Percentiles rank a stretch among this genome's conserved stretches.
These are phyloP conservation scores for Cytospora schulzeri DNA, from an alignment of 2,329 filamentous ascomycete species.

Conservation along the genomic window DNA sequence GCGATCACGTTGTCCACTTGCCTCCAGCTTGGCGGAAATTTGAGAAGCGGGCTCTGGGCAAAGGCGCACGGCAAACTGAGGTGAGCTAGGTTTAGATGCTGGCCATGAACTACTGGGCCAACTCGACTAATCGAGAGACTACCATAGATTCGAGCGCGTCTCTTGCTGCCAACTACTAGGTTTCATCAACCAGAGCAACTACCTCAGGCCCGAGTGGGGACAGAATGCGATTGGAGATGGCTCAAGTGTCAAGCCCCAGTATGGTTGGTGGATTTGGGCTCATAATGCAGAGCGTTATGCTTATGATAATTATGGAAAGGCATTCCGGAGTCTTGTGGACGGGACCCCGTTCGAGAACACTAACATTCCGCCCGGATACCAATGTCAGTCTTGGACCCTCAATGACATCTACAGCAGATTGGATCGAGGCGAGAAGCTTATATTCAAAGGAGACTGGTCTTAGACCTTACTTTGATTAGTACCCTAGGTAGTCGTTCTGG, in stretches of 20 bases:
- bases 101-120: too few species aligned
- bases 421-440: constrained; percentile 12
- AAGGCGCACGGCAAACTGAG: constrained; percentile 18
- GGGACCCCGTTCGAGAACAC: constrained; percentile 7
- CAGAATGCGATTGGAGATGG: constrained; percentile 19
- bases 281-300: constrained; percentile 30
- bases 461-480: neutral
- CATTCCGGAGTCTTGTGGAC: constrained; percentile 9
- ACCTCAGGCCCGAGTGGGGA: constrained; percentile 30
- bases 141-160: constrained; percentile 27
- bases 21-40: constrained; percentile 45
- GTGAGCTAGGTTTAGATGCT: neutral
- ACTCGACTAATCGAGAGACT: too few species aligned
- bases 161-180: constrained; percentile 28
- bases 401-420: constrained; percentile 3
- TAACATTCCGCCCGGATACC: constrained; percentile 4
- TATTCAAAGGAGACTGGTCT: constrained; percentile 22
- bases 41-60: constrained; percentile 36
- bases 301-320: constrained; percentile 19
- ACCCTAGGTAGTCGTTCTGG: too few species aligned
- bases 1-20: constrained; percentile 41
- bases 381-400: constrained; percentile 1
- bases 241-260: constrained; percentile 13
- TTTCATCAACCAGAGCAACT: constrained; percentile 29
- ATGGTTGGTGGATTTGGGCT: constrained; percentile 31